phyloP scores from a whole-genome alignment of 208 protist species.

The Naegleria gruberi region DNA sequence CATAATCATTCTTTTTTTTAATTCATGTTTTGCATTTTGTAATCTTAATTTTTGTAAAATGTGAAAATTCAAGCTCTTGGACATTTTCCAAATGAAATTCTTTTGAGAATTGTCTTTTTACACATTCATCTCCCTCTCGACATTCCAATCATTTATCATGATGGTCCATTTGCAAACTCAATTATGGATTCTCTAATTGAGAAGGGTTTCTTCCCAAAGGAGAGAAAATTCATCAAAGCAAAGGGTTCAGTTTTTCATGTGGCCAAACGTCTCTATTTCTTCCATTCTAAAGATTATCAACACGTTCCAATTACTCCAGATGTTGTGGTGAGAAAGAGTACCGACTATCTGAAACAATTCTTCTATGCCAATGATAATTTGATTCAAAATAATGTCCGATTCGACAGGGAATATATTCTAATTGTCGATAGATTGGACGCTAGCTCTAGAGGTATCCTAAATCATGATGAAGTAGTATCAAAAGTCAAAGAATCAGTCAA shows the following conservation, averaged over 20 bases:
- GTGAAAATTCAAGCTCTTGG: background rate
- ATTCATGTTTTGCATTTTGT: background rate
- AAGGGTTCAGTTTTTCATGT: background rate
- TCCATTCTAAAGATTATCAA: background rate
- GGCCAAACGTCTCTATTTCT: background rate
- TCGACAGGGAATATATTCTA: background rate
- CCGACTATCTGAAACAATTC: background rate
- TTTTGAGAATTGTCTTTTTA: background rate
- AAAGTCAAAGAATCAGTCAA: background rate
- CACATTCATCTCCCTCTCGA: background rate
- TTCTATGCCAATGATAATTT: background rate
- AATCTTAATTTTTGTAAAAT: too few species aligned
- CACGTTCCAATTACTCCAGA: background rate
- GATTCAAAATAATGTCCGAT: background rate
- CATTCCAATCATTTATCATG: background rate
- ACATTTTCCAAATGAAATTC: conserved; percentile 9
- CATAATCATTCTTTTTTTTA: background rate
- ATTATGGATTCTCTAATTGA: background rate
- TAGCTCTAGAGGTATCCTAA: background rate
- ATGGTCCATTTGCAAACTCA: background rate
- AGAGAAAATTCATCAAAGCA: background rate
- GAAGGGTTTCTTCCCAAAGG: background rate
- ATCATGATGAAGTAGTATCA: background rate
- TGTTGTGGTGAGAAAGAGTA: background rate
- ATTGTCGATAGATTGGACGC: background rate